A percentile compares a stretch with the other conserved stretches of the same genome.
Evolutionary conservation across 768 basidiomycete species (phyloP).

Genomic region (Cubamyces lactineus): DNA sequence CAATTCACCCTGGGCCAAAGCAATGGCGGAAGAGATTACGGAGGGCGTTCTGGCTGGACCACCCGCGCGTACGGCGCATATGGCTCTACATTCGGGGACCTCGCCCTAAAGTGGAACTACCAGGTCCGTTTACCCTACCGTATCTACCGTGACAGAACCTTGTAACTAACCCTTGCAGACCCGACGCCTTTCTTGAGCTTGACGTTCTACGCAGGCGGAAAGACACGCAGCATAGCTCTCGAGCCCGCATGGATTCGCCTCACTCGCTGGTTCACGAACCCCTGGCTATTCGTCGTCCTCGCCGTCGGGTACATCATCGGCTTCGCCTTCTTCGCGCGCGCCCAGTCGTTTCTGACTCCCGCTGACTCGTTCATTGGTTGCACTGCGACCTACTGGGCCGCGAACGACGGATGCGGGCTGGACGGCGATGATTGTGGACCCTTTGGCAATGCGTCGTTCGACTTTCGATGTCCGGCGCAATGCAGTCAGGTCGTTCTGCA

Average conservation of each 20-base stretch:
- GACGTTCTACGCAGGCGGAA: conserved; percentile 39
- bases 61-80: conserved; percentile 26
- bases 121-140: conserved; percentile 40
- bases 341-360: conserved; percentile 73
- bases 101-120: conserved; percentile 54
- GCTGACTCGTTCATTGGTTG: conserved; percentile 65
- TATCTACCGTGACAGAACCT: conserved; percentile 6
- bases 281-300: conserved; percentile 59
- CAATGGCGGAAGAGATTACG: conserved; percentile 3
- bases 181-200: conserved; percentile 59
- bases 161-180: conserved; percentile 40
- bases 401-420: conserved; percentile 73
- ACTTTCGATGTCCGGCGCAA: conserved; percentile 82
- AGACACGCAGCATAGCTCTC: conserved; percentile 36
- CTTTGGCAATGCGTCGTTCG: conserved; percentile 60
- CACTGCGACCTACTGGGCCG: conserved; percentile 70
- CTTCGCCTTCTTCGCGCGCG: conserved; percentile 71
- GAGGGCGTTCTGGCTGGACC: conserved; percentile 18
- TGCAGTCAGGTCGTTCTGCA: conserved; percentile 65
- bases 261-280: conserved; percentile 55
- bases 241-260: conserved; percentile 56
- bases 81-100: conserved; percentile 60
- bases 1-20: not conserved
- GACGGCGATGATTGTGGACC: conserved; percentile 68
- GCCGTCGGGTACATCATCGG: conserved; percentile 67